These are phyloP conservation scores for Geotrichum citri-aurantii DNA, from an alignment of 1,139 yeast genomes.

Conservation along the genomic window DNA sequence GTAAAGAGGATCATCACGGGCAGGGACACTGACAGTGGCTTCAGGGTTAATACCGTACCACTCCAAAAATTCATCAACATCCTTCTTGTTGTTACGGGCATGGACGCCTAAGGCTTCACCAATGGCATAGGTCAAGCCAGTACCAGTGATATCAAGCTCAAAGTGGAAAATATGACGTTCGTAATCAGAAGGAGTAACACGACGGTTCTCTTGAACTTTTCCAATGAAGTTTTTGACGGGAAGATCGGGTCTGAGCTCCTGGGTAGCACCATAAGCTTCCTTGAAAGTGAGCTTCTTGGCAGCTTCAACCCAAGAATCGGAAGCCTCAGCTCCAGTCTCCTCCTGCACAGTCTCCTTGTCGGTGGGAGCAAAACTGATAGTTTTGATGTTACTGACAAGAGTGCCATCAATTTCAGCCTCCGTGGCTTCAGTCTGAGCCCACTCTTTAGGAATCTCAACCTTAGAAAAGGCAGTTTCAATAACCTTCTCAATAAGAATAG, in stretches of 20 bases:
- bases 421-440: slow-evolving; percentile 36
- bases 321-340: slow-evolving; percentile 42
- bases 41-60: slow-evolving; percentile 69
- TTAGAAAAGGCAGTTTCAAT: slow-evolving; percentile 30
- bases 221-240: slow-evolving; percentile 82
- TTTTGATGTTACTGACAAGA: slow-evolving; percentile 37
- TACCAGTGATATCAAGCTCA: slow-evolving; percentile 86
- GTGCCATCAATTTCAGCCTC: slow-evolving; percentile 31
- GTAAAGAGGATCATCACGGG: slow-evolving; percentile 54
- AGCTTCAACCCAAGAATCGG: slow-evolving; percentile 46
- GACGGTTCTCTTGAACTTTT: slow-evolving; percentile 83
- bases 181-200: slow-evolving; percentile 88
- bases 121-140: slow-evolving; percentile 84
- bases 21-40: slow-evolving; percentile 62
- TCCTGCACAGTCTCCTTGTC: slow-evolving; percentile 42
- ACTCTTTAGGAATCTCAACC: slow-evolving; percentile 36
- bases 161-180: slow-evolving; percentile 95
- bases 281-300: slow-evolving; percentile 71
- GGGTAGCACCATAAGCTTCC: slow-evolving; percentile 61
- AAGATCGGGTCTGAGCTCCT: slow-evolving; percentile 78
- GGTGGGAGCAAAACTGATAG: slow-evolving; percentile 27
- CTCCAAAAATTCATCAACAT: slow-evolving; percentile 62
- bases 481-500: slow-evolving; percentile 46
- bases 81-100: slow-evolving; percentile 68
- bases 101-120: slow-evolving; percentile 98